These are phyloP conservation scores for Plantago elongata DNA, from an alignment of 257 asterid species.

Conservation along the genomic window DNA sequence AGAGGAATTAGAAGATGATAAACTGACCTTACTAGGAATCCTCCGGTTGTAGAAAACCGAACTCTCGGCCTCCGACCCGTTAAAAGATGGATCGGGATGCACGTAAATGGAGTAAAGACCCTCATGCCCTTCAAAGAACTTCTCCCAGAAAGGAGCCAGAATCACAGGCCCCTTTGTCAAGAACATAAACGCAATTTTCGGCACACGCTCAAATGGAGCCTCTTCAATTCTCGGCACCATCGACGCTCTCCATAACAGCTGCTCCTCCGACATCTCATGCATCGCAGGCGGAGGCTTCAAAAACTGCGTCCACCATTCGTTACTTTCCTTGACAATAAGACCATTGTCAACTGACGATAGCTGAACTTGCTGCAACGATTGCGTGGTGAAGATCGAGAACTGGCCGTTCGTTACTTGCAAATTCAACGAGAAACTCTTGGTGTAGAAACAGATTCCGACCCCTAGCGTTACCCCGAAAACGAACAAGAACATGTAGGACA, in stretches of 20 bases:
- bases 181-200: constrained; percentile 66
- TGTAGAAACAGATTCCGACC: constrained; percentile 27
- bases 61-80: constrained; percentile 39
- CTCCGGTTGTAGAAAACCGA: constrained; percentile 67
- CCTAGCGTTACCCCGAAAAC: constrained; percentile 36
- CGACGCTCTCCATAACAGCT: constrained; percentile 60
- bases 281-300: constrained; percentile 20
- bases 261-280: constrained; percentile 56
- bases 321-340: neutral
- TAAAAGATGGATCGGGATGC: constrained; percentile 52
- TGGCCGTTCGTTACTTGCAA: constrained; percentile 33
- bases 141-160: constrained; percentile 65
- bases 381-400: constrained; percentile 19
- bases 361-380: neutral
- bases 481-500: constrained; percentile 24
- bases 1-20: neutral
- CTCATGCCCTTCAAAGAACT: constrained; percentile 42
- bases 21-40: constrained; percentile 76
- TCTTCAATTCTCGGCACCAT: constrained; percentile 36
- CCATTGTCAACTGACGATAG: too few relatives aligned
- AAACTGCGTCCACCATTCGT: neutral
- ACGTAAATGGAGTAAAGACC: constrained; percentile 56
- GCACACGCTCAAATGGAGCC: constrained; percentile 27
- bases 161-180: constrained; percentile 46
- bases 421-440: constrained; percentile 27